Evolutionary conservation across 129 eudicot species (phyloP).

Genomic region (Arctium minus): DNA sequence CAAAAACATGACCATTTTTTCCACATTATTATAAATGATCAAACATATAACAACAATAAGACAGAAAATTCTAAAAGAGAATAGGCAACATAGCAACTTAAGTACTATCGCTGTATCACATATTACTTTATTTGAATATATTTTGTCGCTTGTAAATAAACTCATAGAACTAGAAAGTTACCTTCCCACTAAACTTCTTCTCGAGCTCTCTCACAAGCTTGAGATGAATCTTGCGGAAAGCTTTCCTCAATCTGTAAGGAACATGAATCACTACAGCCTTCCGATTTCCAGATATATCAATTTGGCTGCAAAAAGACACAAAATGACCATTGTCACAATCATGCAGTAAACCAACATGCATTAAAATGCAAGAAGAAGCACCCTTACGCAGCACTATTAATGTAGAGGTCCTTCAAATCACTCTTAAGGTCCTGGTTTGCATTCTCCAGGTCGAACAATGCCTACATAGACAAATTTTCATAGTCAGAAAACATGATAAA

Average conservation of each 20-base stretch:
- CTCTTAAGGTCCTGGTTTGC: conserved; percentile 47
- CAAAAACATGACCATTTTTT: no score
- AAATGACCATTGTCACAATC: not conserved
- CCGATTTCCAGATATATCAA: conserved; percentile 55
- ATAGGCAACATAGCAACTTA: not conserved
- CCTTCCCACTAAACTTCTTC: conserved; percentile 90
- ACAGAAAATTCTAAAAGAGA: not conserved
- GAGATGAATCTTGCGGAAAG: conserved; percentile 64
- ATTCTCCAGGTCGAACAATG: conserved; percentile 46
- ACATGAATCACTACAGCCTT: conserved; percentile 71
- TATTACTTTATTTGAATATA: not conserved
- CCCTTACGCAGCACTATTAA: conserved; percentile 38
- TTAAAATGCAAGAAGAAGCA: not conserved
- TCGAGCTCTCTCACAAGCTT: conserved; percentile 79
- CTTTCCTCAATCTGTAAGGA: conserved; percentile 60
- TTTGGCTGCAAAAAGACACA: conserved; percentile 34
- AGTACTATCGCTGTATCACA: not conserved
- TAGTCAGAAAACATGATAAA: not conserved
- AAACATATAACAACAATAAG: not conserved
- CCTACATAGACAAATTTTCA: conserved; percentile 8
- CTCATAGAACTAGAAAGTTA: not conserved
- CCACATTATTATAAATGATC: no score
- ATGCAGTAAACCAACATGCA: not conserved
- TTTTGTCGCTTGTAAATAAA: not conserved
- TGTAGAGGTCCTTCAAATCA: conserved; percentile 56